These are phyloP conservation scores for Nemania sp. DNA, from an alignment of 2,329 filamentous ascomycete species.

Conservation along the genomic window DNA sequence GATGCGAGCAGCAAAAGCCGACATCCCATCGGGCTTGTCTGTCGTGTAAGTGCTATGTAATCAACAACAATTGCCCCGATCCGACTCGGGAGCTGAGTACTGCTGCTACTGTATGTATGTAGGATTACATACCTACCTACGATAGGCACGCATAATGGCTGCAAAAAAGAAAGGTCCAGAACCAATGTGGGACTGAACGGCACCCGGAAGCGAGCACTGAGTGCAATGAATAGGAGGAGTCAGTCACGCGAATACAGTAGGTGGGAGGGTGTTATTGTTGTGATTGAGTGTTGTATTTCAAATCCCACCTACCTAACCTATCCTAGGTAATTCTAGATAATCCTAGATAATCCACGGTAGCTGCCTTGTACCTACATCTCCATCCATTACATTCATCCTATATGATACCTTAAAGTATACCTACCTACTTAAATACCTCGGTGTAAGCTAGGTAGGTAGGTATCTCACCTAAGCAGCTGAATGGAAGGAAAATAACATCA, in stretches of 20 bases:
- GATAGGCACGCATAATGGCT: neutral
- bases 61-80: neutral
- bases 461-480: neutral
- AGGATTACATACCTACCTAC: no score
- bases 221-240: constrained; percentile 1
- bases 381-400: no score
- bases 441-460: neutral
- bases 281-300: constrained; percentile 24
- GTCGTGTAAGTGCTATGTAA: neutral
- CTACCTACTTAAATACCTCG: no score
- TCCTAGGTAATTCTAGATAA: no score
- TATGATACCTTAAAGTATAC: no score
- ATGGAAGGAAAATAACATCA: neutral
- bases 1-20: neutral
- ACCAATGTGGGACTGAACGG: constrained; percentile 2
- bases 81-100: neutral
- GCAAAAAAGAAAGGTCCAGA: constrained; percentile 20
- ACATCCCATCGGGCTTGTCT: neutral
- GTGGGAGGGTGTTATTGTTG: neutral
- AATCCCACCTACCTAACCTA: constrained; percentile 16
- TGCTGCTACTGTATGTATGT: no score
- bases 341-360: no score
- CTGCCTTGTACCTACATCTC: no score
- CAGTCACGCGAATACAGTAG: constrained; percentile 8
- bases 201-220: constrained; percentile 11